Evolutionary conservation across 495 filamentous ascomycete species (phyloP).

Genomic region (Annulohypoxylon bovei): DNA sequence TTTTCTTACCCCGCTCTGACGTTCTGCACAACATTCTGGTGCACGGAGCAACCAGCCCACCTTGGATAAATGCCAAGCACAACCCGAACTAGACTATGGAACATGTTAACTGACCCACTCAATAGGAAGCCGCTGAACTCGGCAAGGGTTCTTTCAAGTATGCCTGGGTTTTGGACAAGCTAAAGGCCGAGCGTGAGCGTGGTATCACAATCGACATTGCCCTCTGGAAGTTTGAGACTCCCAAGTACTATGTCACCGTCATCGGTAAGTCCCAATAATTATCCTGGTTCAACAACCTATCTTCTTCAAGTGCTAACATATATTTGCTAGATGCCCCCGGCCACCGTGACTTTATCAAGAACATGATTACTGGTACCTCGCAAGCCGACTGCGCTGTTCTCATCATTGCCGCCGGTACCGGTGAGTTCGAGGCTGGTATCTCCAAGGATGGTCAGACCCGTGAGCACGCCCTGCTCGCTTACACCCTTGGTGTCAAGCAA

Average conservation of each 20-base stretch:
- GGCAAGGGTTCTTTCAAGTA: conserved; percentile 99
- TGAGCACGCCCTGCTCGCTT: conserved; percentile 99
- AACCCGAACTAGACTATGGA: not conserved
- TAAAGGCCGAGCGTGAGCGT: conserved; percentile 99
- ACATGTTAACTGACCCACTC: conserved; percentile 42
- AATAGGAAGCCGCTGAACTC: conserved; percentile 96
- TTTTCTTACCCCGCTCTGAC: conserved; percentile 49
- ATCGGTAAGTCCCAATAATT: conserved; percentile 76
- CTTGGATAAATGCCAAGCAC: conserved; percentile 23
- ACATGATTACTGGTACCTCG: conserved; percentile 99
- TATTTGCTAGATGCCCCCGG: conserved; percentile 84
- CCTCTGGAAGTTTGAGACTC: conserved; percentile 99
- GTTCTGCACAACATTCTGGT: conserved; percentile 40
- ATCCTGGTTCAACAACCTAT: not conserved
- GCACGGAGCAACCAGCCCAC: conserved; percentile 47
- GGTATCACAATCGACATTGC: conserved; percentile 99
- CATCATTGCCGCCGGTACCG: conserved; percentile 99
- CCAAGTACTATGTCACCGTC: conserved; percentile 98
- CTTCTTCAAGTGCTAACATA: conserved; percentile 26
- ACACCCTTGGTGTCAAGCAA: conserved; percentile 99
- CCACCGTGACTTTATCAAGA: conserved; percentile 99
- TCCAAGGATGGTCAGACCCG: conserved; percentile 99
- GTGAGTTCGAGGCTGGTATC: conserved; percentile 99
- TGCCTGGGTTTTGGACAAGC: conserved; percentile 99
- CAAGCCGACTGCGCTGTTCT: conserved; percentile 99